Evolutionary conservation across 768 basidiomycete species (phyloP).

Genomic region (Rhodosporidiobolus sp.): DNA sequence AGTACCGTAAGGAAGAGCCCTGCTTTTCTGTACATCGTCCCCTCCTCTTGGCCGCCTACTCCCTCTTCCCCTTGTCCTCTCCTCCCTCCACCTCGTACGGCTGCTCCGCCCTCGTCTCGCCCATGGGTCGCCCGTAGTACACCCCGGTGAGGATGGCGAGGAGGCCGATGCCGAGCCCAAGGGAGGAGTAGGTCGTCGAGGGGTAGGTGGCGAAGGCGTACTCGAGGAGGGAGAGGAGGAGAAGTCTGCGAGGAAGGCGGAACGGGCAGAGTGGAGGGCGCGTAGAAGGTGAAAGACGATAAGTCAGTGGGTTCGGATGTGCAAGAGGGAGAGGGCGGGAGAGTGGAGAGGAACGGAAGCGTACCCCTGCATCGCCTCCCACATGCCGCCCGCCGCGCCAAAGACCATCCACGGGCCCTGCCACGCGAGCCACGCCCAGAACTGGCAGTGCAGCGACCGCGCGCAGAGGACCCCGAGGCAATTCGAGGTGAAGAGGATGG

Average conservation of each 20-base stretch:
- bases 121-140: conserved; percentile 4
- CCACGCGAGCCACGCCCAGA: conserved; percentile 95
- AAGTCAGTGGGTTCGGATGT: neutral
- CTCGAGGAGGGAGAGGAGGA: conserved; percentile 23
- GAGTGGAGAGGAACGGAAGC: conserved; percentile 2
- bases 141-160: conserved; percentile 11
- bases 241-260: neutral
- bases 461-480: conserved; percentile 87
- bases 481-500: conserved; percentile 84
- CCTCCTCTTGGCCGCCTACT: too few relatives aligned
- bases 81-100: neutral
- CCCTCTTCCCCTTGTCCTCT: too few relatives aligned
- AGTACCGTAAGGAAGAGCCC: too few relatives aligned
- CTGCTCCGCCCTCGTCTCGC: conserved; percentile 1
- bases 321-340: neutral
- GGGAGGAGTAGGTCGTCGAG: conserved; percentile 21
- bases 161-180: conserved; percentile 15
- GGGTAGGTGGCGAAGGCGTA: conserved; percentile 22
- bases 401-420: conserved; percentile 62
- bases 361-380: conserved; percentile 23
- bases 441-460: conserved; percentile 94
- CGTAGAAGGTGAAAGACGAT: neutral
- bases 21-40: too few relatives aligned
- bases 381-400: conserved; percentile 42
- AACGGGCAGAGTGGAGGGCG: neutral